Evolutionary conservation across 2,329 filamentous ascomycete genomes (phyloP), one percentile per base, ranked within the genome.

Genomic region (Aureobasidium sp.): DNA sequence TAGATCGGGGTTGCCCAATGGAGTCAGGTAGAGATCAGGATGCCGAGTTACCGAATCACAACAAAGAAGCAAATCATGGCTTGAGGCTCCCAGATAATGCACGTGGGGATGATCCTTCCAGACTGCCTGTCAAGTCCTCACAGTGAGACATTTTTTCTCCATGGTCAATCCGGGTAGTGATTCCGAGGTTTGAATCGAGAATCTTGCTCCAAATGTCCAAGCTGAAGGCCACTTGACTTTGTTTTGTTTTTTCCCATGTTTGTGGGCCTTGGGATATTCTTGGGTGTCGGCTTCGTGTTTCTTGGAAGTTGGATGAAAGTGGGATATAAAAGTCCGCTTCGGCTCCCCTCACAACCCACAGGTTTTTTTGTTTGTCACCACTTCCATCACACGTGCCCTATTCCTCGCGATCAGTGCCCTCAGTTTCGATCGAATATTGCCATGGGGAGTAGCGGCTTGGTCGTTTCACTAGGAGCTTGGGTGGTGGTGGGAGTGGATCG

Each of bases 241-340:
- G 49, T 22, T 53, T 53, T 53, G n/a, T 41, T 41, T 36, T 22
- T 53, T 41, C 29, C 37, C 17, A 7, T 11, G 25, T 20, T 20
- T 52, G 34, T 17, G 49, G 22, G 14, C 14, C 22, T 39, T 20
- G 17, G 49, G 12, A n/a, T 12, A 29, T 48, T 37, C 25, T 42
- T 55, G 36, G 25, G 37, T 42, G 51, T 15, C 4, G 29, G 5
- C 25, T 17, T 12, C 39, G 36, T 48, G 15, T 42, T 51, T 22
- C 25, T 37, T 53, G 49, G 36, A 39, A 25, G 36, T 2, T 31
- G 36, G 51, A 42, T 3, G 20, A 9, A 41, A 42, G 51, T 37
- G 25, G 41, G 37, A 42, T 42, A 55, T 55, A 55, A 20, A 55
- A 55, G 51, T 55, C 51, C 51, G 51, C 51, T 55, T 55, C 51